Percentiles rank a stretch among this genome's conserved stretches.
These are phyloP conservation scores for Trichoderma sp. DNA, from an alignment of 2,329 filamentous ascomycete genomes.

Conservation along the genomic window DNA sequence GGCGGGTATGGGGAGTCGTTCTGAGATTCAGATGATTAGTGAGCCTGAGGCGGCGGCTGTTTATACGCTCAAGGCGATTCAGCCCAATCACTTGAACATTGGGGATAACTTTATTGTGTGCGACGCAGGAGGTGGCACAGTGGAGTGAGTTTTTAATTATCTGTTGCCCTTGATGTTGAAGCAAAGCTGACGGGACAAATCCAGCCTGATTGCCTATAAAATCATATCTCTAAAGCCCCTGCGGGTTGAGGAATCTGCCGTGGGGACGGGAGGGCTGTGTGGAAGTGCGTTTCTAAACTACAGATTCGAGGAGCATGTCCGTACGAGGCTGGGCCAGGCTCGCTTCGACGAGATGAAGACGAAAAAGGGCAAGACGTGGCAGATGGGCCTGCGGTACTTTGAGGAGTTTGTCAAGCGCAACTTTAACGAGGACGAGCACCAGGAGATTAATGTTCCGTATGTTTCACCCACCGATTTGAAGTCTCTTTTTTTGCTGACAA, in stretches of 20 bases:
- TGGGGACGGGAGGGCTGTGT: conserved; percentile 74
- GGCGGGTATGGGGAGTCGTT: conserved; percentile 70
- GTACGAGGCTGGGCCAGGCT: conserved; percentile 61
- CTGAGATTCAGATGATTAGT: conserved; percentile 73
- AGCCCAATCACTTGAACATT: conserved; percentile 68
- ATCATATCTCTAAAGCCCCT: conserved; percentile 71
- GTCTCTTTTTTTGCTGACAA: background rate
- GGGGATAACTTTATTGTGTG: conserved; percentile 65
- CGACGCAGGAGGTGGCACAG: conserved; percentile 60
- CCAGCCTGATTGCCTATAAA: conserved; percentile 70
- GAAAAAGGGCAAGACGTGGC: conserved; percentile 77
- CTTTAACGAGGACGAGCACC: conserved; percentile 74
- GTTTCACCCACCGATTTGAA: conserved; percentile 28
- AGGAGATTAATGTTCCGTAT: conserved; percentile 72
- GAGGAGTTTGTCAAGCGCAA: conserved; percentile 84
- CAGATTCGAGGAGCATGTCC: conserved; percentile 74
- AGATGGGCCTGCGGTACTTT: conserved; percentile 74
- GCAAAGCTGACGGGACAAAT: background rate
- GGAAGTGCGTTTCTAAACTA: conserved; percentile 79
- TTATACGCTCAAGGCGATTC: conserved; percentile 75
- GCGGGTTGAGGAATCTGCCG: conserved; percentile 72
- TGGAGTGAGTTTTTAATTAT: conserved; percentile 53
- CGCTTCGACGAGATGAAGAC: conserved; percentile 71
- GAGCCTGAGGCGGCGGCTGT: conserved; percentile 79
- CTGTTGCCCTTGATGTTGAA: background rate